Evolutionary conservation across 306 rosid species (phyloP), one percentile per base, ranked within the genome.

Genomic region (Quercus wislizeni): DNA sequence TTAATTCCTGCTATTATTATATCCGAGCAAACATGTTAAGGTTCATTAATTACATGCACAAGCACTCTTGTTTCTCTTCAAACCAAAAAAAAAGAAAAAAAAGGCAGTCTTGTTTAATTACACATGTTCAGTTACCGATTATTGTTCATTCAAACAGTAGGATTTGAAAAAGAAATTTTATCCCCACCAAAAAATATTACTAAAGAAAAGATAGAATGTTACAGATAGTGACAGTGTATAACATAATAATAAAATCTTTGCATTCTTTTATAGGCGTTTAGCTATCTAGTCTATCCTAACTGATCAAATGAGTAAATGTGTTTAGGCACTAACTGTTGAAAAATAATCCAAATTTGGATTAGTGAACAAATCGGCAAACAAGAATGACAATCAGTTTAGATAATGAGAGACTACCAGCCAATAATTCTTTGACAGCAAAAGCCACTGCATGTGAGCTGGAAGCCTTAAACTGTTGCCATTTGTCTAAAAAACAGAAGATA

Each of bases 371-470:
- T 35, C 86, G 84, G 81, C 88, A 69, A 21, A 76, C 71, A 15
- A 46, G 46, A 41, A 27, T 57, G 72, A 17, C 62, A 5, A 68
- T 61, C 17, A 4, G 21, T 51, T 69, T 33, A 11, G 85, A 84
- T 56, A 73, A 23, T 74, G 89, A 86, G 67, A 19, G 64, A 49
- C 38, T 82, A 86, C 82, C 82, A 35, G 73, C 74, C 83, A 80
- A 83, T 74, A 59, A 74, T 33, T 46, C 21, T 31, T 35, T 61
- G 71, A 79, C 80, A 69, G 55, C 78, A 23, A 75, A 35, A 19
- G 49, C 52, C 52, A 35, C 11, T 0, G 38, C 52, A 6, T 5
- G 25, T 25, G 10, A 25, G 25, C 54, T 12, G 54, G 25, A 61
- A 25, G 67, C 30, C 7, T 21, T 64, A 30, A 3, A 30, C n/a